phyloP scores from a whole-genome alignment of 495 filamentous ascomycete species.

The Melanomma pulvis-pyrius region DNA sequence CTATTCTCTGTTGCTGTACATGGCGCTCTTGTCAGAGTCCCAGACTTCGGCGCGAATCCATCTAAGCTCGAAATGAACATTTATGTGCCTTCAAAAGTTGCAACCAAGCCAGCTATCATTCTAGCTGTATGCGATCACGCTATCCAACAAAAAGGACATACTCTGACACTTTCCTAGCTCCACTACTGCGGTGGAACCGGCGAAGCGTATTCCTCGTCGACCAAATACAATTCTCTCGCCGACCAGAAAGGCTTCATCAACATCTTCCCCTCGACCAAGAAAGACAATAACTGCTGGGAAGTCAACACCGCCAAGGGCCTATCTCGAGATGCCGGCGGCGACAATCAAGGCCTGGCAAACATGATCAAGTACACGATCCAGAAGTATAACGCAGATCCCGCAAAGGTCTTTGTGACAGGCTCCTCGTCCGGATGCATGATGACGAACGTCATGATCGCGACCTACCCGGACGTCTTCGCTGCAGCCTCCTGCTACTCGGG shows the following conservation, averaged over 20 bases:
- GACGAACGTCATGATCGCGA: conserved; percentile 25
- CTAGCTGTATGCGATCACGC: conserved; percentile 1
- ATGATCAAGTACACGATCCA: conserved; percentile 20
- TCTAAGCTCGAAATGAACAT: conserved; percentile 44
- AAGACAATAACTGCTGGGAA: conserved; percentile 30
- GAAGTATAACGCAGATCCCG: conserved; percentile 21
- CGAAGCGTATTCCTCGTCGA: not conserved
- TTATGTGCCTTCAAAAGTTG: conserved; percentile 45
- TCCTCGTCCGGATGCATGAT: conserved; percentile 20
- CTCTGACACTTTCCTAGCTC: conserved; percentile 2
- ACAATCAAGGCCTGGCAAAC: conserved; percentile 19
- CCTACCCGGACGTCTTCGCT: conserved; percentile 24
- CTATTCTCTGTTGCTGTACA: conserved; percentile 3
- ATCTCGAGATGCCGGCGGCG: conserved; percentile 15
- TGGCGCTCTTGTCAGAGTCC: conserved; percentile 22
- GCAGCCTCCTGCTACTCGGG: conserved; percentile 20
- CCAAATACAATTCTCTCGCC: conserved; percentile 3
- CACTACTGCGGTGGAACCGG: conserved; percentile 21
- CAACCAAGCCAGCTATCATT: conserved; percentile 5
- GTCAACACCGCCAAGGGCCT: conserved; percentile 13
- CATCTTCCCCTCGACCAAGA: conserved; percentile 22
- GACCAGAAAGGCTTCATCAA: conserved; percentile 20
- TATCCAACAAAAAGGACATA: not conserved
- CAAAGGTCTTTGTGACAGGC: conserved; percentile 19
- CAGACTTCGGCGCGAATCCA: conserved; percentile 25